A percentile compares a stretch with the other conserved stretches of the same genome.
phyloP scores from a whole-genome alignment of 164 flowering plant species.

The Stephania japonica region DNA sequence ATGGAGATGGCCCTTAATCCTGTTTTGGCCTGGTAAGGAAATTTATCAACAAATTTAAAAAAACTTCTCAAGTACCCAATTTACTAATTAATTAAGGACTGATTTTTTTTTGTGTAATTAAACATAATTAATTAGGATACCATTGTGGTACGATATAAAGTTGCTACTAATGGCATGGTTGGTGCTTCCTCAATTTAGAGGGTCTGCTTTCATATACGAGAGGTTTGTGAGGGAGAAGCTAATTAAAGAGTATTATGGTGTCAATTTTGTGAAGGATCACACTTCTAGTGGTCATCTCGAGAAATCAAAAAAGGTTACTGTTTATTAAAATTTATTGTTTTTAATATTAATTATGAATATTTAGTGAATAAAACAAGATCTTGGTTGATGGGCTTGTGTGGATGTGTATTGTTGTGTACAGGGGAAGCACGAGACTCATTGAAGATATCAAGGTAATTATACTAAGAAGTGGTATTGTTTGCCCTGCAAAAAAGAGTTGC shows the following conservation, averaged over 20 bases:
- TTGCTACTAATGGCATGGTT: slow-evolving; percentile 46
- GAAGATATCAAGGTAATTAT: slow-evolving; percentile 8
- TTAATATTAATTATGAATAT: background rate
- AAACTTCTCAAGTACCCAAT: no score
- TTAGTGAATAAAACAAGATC: background rate
- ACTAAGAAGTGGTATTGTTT: background rate
- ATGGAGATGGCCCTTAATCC: slow-evolving; percentile 72
- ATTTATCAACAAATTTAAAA: no score
- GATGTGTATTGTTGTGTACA: background rate
- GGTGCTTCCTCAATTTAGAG: slow-evolving; percentile 58
- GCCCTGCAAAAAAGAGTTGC: background rate
- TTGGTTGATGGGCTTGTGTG: background rate
- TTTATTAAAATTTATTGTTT: no score
- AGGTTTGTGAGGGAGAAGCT: slow-evolving; percentile 53
- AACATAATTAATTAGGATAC: slow-evolving; percentile 43
- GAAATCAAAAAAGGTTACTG: slow-evolving; percentile 32
- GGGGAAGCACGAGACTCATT: slow-evolving; percentile 34
- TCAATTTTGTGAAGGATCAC: slow-evolving; percentile 6
- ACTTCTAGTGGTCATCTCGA: background rate
- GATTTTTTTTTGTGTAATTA: no score
- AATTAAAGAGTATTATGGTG: slow-evolving; percentile 16
- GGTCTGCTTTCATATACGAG: slow-evolving; percentile 64
- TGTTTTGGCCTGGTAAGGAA: slow-evolving; percentile 52
- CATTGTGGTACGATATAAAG: slow-evolving; percentile 60
- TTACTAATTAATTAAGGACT: no score